Evolutionary conservation across 169 alveolate species (phyloP).

Genomic region (Perkinsus marinus): DNA sequence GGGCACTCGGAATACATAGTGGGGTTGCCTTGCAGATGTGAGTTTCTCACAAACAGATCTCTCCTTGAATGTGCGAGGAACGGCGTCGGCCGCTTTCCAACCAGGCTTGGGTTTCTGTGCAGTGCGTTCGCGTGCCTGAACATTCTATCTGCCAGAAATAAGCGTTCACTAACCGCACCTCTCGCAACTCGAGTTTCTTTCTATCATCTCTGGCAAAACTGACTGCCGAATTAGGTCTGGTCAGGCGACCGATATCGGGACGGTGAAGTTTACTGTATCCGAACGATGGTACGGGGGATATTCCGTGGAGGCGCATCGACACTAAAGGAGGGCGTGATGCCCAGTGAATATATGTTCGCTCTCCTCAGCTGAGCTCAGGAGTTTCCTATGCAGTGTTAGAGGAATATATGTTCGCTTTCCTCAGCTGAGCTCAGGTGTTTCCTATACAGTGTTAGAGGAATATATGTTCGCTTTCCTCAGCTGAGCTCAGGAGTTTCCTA

Average conservation of each 20-base stretch:
- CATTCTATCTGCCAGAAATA: neutral
- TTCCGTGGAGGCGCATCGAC: neutral
- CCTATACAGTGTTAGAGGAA: no score
- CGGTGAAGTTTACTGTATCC: neutral
- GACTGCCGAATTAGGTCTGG: neutral
- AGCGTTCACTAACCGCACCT: neutral
- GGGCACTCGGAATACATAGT: neutral
- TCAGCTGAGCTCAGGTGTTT: no score
- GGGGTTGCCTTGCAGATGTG: neutral
- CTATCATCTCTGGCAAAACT: neutral
- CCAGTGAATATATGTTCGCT: neutral
- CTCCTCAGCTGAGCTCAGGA: no score
- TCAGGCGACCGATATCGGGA: neutral
- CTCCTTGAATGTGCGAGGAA: neutral
- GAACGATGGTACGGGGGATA: neutral
- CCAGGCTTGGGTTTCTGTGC: neutral
- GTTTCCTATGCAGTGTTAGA: no score
- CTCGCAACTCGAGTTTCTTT: neutral
- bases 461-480: no score
- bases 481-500: no score
- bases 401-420: neutral
- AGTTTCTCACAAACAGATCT: neutral
- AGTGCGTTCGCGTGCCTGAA: neutral
- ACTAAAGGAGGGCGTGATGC: neutral
- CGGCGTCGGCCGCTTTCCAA: neutral